phyloP scores from a whole-genome alignment of 768 basidiomycete genomes.

The Xerocomus brunneocitrinus region DNA sequence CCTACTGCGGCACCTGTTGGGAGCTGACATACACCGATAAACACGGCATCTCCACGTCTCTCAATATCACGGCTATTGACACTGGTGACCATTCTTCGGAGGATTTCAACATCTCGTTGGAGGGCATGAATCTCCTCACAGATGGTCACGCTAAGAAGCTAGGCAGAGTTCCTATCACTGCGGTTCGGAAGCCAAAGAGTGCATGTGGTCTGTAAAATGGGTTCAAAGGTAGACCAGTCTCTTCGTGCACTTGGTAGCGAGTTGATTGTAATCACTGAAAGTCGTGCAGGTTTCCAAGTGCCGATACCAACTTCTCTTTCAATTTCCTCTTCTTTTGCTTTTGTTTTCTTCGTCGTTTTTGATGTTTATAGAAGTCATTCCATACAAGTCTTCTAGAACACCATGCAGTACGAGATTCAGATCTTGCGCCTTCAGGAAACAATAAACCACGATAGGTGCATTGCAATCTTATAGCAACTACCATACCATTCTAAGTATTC shows the following conservation, averaged over 20 bases:
- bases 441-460: not conserved
- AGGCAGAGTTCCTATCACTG: slow-evolving; percentile 25
- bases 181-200: slow-evolving; percentile 11
- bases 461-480: not conserved
- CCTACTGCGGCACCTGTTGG: slow-evolving; percentile 60
- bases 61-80: slow-evolving; percentile 53
- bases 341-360: not conserved
- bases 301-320: not conserved
- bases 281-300: not conserved
- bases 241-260: not conserved
- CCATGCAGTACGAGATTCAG: not conserved
- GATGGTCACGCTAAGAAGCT: slow-evolving; percentile 20
- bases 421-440: not conserved
- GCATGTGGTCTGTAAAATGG: slow-evolving; percentile 12
- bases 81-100: slow-evolving; percentile 26
- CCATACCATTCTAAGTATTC: not conserved
- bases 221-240: not conserved
- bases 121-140: slow-evolving; percentile 37
- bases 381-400: not conserved
- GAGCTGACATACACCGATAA: slow-evolving; percentile 41
- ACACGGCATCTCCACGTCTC: slow-evolving; percentile 29
- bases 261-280: not conserved
- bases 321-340: not conserved
- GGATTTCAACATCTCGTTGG: slow-evolving; percentile 36
- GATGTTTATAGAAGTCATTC: not conserved